Conservation (phyloP, 768 basidiomycete genomes). For the Trametes punicea region DNA sequence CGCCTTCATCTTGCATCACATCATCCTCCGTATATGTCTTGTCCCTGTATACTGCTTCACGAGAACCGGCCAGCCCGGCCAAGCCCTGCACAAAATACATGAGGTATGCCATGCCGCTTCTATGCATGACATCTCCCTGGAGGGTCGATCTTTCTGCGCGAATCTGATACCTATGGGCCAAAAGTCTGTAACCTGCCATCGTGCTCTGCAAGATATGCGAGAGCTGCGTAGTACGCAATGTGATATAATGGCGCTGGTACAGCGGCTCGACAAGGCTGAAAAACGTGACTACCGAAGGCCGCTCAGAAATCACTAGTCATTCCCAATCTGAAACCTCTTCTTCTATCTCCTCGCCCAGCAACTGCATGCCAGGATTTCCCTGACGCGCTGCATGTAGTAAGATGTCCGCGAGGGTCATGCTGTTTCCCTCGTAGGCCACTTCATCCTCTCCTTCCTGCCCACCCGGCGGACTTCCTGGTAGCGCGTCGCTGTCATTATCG, state of each 20-base stretch:
- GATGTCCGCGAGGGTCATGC: slow-evolving; percentile 49
- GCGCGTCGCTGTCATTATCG: neutral
- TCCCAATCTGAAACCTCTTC: slow-evolving; percentile 20
- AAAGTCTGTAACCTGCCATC: too few relatives aligned
- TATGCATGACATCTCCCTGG: slow-evolving; percentile 17
- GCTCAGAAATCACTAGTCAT: neutral
- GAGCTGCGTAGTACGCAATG: too few relatives aligned
- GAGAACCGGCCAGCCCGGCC: slow-evolving; percentile 19
- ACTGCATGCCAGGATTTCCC: slow-evolving; percentile 38
- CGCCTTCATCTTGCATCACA: slow-evolving; percentile 21
- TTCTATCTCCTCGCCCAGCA: slow-evolving; percentile 32
- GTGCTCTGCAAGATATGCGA: neutral
- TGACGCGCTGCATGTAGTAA: slow-evolving; percentile 26
- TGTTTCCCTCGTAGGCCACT: slow-evolving; percentile 38
- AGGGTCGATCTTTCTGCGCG: neutral
- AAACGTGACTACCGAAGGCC: neutral
- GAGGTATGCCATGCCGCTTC: slow-evolving; percentile 25
- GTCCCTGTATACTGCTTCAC: slow-evolving; percentile 19
- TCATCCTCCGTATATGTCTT: slow-evolving; percentile 25
- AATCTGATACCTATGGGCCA: neutral
- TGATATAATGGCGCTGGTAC: too few relatives aligned
- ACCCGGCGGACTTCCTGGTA: neutral
- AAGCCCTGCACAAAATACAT: slow-evolving; percentile 31
- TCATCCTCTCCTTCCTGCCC: slow-evolving; percentile 25
- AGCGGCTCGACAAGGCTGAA: neutral